Evolutionary conservation across 768 basidiomycete species (phyloP), one percentile per base, ranked within the genome.

Genomic region (Leccinellum luteum): DNA sequence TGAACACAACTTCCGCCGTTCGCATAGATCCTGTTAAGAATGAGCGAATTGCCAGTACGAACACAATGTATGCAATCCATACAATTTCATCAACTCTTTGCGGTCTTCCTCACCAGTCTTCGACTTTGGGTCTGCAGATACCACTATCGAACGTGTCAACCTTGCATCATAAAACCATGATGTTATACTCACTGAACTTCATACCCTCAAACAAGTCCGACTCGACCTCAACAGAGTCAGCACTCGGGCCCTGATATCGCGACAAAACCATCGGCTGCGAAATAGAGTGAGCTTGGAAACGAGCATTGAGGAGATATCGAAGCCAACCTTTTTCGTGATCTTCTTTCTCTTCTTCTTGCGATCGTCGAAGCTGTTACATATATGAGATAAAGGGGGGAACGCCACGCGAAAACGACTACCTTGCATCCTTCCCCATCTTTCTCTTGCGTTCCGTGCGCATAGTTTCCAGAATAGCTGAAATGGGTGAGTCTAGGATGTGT

Each of bases 41-140:
- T 66, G 31, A 63, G 32, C 45, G 28, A n/a, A 57, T 19, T 6
- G 23, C 9, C 31, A 45, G 30, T 25, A n/a, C 23, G 19, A 43
- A 43, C 23, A 17, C 15, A 15, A 8, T 15, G 7, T 21, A 38
- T 57, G 10, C 52, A 14, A 38, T 34, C 66, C 81, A 30, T 56
- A 90, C 89, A 88, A 67, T 75, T 79, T 90, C 70, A 81, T 79
- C 19, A 96, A 69, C 7, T 86, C 82, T 56, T 78, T 79, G 69
- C 88, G 92, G 64, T 91, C 86, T 53, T 86, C 74, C 25, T 85
- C 83, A 8, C 82, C 83, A 1, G 79, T 86, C 62, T 74, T 80
- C 21, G 82, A 91, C 69, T 84, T 87, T 0, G 89, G 87, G 69
- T 92, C 87, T 3, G 87, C 84, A 60, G 85, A 79, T 4, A 92